Conservation (phyloP, 1,284 basidiomycete genomes). For the Austropuccinia psidii region DNA sequence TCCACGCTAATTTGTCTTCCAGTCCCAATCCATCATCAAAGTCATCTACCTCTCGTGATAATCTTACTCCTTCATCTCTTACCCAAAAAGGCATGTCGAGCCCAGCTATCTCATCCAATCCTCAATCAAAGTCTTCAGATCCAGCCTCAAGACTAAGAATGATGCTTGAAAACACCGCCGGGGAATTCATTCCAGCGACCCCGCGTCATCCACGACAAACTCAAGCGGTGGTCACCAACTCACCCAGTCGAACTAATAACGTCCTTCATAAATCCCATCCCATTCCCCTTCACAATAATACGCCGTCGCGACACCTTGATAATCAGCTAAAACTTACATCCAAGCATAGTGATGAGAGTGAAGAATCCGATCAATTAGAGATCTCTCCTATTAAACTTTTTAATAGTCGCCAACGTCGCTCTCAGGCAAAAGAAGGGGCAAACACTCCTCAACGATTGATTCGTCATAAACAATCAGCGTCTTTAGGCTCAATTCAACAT, state of each 20-base stretch:
- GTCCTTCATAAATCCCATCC: slow-evolving; percentile 13
- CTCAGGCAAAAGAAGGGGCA: neutral
- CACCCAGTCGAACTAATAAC: neutral
- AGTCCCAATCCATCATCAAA: slow-evolving; percentile 14
- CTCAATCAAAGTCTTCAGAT: neutral
- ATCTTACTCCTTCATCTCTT: neutral
- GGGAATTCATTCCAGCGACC: slow-evolving; percentile 31
- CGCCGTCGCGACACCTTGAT: neutral
- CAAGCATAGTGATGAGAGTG: slow-evolving; percentile 18
- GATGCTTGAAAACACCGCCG: slow-evolving; percentile 30
- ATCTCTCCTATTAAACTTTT: slow-evolving; percentile 5
- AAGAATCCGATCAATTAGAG: neutral
- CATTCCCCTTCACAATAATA: neutral
- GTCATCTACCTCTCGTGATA: slow-evolving; percentile 15
- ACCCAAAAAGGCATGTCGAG: too few species aligned
- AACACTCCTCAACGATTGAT: slow-evolving; percentile 28
- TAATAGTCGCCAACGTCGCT: neutral
- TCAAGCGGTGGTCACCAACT: neutral
- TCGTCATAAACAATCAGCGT: slow-evolving; percentile 32
- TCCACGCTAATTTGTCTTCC: neutral
- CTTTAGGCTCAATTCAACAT: slow-evolving; percentile 21
- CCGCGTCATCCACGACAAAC: slow-evolving; percentile 12
- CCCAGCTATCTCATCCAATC: neutral
- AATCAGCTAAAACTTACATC: too few species aligned
- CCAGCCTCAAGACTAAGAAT: slow-evolving; percentile 6